Conservation (phyloP, 148 eudicot species). For the Diospyros kaki region DNA sequence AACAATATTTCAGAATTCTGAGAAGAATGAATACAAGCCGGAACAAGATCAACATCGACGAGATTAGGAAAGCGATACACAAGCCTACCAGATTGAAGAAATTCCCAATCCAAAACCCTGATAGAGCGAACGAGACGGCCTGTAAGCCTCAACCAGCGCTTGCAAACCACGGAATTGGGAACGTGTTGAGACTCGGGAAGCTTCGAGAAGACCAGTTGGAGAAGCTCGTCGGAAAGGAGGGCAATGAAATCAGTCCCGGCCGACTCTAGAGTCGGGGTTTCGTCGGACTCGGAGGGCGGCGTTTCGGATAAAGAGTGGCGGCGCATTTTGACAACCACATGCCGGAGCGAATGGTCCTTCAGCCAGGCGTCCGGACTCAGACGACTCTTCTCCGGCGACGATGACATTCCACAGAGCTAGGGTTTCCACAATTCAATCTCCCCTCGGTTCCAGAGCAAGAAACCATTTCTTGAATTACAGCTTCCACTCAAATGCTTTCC, state of each 20-base stretch:
- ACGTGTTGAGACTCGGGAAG: slow-evolving; percentile 40
- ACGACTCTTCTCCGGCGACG: slow-evolving; percentile 28
- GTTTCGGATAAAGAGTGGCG: slow-evolving; percentile 26
- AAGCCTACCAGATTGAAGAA: slow-evolving; percentile 69
- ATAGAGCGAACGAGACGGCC: slow-evolving; percentile 48
- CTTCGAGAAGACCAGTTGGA: slow-evolving; percentile 45
- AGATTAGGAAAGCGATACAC: slow-evolving; percentile 60
- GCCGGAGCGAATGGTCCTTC: slow-evolving; percentile 45
- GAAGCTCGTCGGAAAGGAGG: slow-evolving; percentile 50
- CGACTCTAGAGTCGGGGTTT: slow-evolving; percentile 25
- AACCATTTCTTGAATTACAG: neutral
- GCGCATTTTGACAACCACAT: slow-evolving; percentile 49
- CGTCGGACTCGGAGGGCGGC: slow-evolving; percentile 34
- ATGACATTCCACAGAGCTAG: slow-evolving; percentile 34
- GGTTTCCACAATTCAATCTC: slow-evolving; percentile 13
- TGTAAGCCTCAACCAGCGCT: slow-evolving; percentile 53
- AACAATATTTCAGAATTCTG: slow-evolving; percentile 57
- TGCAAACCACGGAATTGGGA: slow-evolving; percentile 56
- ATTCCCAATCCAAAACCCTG: slow-evolving; percentile 63
- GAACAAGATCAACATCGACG: slow-evolving; percentile 42
- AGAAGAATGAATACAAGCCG: slow-evolving; percentile 40
- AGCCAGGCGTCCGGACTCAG: slow-evolving; percentile 48
- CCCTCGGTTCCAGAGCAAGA: slow-evolving; percentile 8
- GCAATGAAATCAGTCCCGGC: slow-evolving; percentile 24
- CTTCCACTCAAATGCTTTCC: neutral